Percentiles rank a stretch among this genome's conserved stretches.
These are phyloP conservation scores for Lupinus albus DNA, from an alignment of 306 rosid species.

Conservation along the genomic window DNA sequence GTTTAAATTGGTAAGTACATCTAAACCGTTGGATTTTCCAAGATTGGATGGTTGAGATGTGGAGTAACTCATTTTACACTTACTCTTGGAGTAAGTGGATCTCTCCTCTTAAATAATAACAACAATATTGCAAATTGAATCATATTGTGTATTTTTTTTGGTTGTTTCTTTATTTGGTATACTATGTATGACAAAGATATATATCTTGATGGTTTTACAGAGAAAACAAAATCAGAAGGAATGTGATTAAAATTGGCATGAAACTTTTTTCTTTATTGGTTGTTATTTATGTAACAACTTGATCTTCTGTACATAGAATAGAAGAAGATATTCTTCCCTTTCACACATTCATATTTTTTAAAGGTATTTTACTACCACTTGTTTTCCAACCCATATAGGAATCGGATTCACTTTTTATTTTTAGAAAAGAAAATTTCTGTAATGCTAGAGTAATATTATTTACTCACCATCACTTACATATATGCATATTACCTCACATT, in stretches of 20 bases:
- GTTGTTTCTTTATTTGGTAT: constrained; percentile 2
- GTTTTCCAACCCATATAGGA: constrained; percentile 23
- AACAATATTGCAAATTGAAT: constrained; percentile 17
- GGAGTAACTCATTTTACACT: too few relatives aligned
- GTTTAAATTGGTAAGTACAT: too few relatives aligned
- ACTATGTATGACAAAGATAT: constrained; percentile 5
- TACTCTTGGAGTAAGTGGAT: too few relatives aligned
- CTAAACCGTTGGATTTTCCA: too few relatives aligned
- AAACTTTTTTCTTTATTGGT: constrained; percentile 17
- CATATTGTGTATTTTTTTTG: neutral
- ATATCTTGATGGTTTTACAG: neutral
- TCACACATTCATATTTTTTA: constrained; percentile 3
- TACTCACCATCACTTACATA: too few relatives aligned
- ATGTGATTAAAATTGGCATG: constrained; percentile 15
- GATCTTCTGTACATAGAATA: constrained; percentile 14
- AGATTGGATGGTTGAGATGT: too few relatives aligned
- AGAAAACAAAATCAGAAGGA: neutral
- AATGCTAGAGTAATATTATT: neutral
- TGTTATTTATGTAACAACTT: constrained; percentile 16
- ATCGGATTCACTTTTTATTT: constrained; percentile 25
- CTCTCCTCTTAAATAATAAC: too few relatives aligned
- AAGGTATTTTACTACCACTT: constrained; percentile 13
- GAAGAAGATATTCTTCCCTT: constrained; percentile 37
- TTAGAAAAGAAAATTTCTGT: neutral
- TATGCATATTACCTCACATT: neutral